phyloP scores from a whole-genome alignment of 768 basidiomycete genomes.

The Lactifluus hygrophoroides region DNA sequence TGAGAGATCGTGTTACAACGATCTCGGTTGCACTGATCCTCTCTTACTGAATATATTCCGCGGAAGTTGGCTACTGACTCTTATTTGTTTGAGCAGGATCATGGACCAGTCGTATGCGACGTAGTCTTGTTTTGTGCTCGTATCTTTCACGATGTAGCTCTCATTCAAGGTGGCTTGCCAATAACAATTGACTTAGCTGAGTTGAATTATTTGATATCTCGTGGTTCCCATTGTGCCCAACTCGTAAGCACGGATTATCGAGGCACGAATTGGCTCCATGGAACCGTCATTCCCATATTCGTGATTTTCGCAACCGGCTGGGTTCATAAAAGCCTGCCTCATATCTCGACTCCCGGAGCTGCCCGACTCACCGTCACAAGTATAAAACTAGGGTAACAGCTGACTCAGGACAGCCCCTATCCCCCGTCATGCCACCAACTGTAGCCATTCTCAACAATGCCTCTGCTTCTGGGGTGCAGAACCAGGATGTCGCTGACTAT shows the following conservation, averaged over 20 bases:
- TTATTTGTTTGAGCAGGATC: neutral
- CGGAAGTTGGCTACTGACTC: neutral
- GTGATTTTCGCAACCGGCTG: neutral
- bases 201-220: neutral
- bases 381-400: neutral
- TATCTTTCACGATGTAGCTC: neutral
- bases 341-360: neutral
- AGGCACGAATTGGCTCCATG: neutral
- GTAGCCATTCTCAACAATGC: neutral
- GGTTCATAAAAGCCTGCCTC: neutral
- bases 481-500: conserved; percentile 22
- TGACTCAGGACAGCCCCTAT: neutral
- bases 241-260: neutral
- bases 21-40: conserved; percentile 5
- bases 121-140: neutral
- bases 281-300: neutral
- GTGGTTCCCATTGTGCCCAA: neutral
- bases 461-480: neutral
- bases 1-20: neutral
- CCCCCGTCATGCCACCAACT: neutral
- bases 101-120: neutral
- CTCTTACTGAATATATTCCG: too few species aligned
- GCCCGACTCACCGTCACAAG: neutral
- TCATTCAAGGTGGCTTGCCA: neutral
- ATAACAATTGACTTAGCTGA: neutral